Conservation (phyloP, 352 stramenopile species). For the Phytophthora citricola region DNA sequence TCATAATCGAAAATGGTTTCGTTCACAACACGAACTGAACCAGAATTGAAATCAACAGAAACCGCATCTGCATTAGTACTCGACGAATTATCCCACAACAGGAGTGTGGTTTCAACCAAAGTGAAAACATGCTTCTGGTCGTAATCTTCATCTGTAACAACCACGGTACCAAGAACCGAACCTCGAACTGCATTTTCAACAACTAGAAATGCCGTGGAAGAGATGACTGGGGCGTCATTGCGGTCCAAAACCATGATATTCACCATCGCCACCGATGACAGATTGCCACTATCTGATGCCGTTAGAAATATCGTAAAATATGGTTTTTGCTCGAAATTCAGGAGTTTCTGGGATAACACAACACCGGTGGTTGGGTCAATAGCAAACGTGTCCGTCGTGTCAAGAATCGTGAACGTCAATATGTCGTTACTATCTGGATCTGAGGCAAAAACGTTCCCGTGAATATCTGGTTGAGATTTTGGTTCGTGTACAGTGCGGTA, state of each 20-base stretch:
- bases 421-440: slow-evolving; percentile 27
- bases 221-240: slow-evolving; percentile 33
- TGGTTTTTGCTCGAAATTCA: slow-evolving; percentile 30
- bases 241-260: slow-evolving; percentile 31
- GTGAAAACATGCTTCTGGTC: slow-evolving; percentile 26
- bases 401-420: slow-evolving; percentile 15
- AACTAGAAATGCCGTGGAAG: slow-evolving; percentile 11
- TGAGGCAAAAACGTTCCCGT: slow-evolving; percentile 8
- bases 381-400: slow-evolving; percentile 21
- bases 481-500: slow-evolving; percentile 11
- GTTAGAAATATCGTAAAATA: slow-evolving; percentile 18
- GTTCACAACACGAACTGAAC: slow-evolving; percentile 24
- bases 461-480: slow-evolving; percentile 13
- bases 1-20: slow-evolving; percentile 31
- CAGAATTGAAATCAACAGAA: slow-evolving; percentile 11
- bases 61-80: slow-evolving; percentile 19
- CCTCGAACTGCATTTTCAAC: slow-evolving; percentile 13
- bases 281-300: slow-evolving; percentile 16
- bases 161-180: slow-evolving; percentile 13
- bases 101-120: slow-evolving; percentile 16
- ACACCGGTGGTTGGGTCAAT: slow-evolving; percentile 18
- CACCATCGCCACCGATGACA: slow-evolving; percentile 8
- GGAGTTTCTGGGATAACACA: slow-evolving; percentile 3
- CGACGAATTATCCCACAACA: slow-evolving; percentile 22
- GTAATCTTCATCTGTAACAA: slow-evolving; percentile 27